phyloP scores from a whole-genome alignment of 805 yeast species.

The Ogataea nakhonphanomensis region DNA sequence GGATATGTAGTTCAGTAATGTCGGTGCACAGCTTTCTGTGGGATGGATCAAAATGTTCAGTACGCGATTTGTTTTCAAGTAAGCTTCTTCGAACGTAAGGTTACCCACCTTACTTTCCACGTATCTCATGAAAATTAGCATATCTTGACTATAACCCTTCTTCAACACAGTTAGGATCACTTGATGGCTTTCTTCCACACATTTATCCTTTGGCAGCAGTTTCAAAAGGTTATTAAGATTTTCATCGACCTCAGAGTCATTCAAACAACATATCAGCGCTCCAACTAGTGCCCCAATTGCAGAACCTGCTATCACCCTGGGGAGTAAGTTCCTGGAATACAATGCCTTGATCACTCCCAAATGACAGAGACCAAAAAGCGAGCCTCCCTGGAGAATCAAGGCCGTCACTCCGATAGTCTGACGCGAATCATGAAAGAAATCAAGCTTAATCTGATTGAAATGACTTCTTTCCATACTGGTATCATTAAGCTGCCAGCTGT shows the following conservation, averaged over 20 bases:
- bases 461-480: slow-evolving; percentile 36
- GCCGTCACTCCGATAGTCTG: slow-evolving; percentile 92
- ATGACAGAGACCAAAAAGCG: slow-evolving; percentile 90
- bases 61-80: slow-evolving; percentile 69
- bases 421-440: slow-evolving; percentile 80
- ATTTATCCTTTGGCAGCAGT: slow-evolving; percentile 34
- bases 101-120: slow-evolving; percentile 75
- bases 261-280: slow-evolving; percentile 71
- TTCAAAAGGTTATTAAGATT: slow-evolving; percentile 44
- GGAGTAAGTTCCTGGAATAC: slow-evolving; percentile 70
- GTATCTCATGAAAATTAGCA: slow-evolving; percentile 71
- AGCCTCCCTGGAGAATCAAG: slow-evolving; percentile 88
- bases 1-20: slow-evolving; percentile 80
- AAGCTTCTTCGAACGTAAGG: slow-evolving; percentile 92
- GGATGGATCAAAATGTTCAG: slow-evolving; percentile 86
- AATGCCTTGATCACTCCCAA: slow-evolving; percentile 87
- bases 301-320: slow-evolving; percentile 84
- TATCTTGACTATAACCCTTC: slow-evolving; percentile 85
- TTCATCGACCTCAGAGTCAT: slow-evolving; percentile 57
- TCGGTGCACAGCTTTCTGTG: slow-evolving; percentile 63
- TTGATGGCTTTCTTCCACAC: slow-evolving; percentile 45
- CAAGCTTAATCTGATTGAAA: slow-evolving; percentile 57
- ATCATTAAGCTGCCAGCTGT: slow-evolving; percentile 36
- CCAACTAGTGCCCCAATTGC: slow-evolving; percentile 95
- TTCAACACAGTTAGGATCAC: slow-evolving; percentile 71